Percentiles rank a stretch among this genome's conserved stretches.
Conservation (phyloP, 2,329 filamentous ascomycete genomes). For the Stachybotrys chlorohalonatus region DNA sequence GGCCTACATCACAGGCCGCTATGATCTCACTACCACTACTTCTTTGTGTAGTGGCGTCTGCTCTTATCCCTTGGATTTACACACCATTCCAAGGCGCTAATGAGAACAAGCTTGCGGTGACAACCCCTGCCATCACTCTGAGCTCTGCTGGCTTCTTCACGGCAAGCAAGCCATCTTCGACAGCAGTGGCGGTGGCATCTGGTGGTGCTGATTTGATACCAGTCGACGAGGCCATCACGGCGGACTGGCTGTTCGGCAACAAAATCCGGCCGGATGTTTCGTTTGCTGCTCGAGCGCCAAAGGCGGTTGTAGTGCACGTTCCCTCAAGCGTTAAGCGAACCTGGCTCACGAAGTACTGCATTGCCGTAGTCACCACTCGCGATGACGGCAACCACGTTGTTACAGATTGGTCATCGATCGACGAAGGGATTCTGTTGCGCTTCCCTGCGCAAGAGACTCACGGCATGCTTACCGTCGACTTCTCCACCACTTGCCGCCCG, state of each 20-base stretch:
- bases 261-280: constrained; percentile 20
- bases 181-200: constrained; percentile 7
- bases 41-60: neutral
- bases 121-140: neutral
- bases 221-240: constrained; percentile 15
- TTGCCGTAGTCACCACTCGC: constrained; percentile 45
- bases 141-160: constrained; percentile 1
- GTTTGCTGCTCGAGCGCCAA: constrained; percentile 25
- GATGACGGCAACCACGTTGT: constrained; percentile 32
- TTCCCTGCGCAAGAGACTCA: constrained; percentile 45
- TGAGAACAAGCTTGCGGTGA: neutral
- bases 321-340: constrained; percentile 37
- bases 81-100: neutral
- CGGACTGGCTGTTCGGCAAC: constrained; percentile 24
- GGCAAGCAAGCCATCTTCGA: constrained; percentile 10
- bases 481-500: constrained; percentile 49
- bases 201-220: constrained; percentile 18
- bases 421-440: constrained; percentile 43
- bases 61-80: neutral
- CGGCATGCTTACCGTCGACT: constrained; percentile 47
- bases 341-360: constrained; percentile 48
- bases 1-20: neutral
- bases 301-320: constrained; percentile 46
- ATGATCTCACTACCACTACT: neutral
- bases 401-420: constrained; percentile 36